phyloP scores from a whole-genome alignment of 495 filamentous ascomycete species.

The Parmelia sp. region DNA sequence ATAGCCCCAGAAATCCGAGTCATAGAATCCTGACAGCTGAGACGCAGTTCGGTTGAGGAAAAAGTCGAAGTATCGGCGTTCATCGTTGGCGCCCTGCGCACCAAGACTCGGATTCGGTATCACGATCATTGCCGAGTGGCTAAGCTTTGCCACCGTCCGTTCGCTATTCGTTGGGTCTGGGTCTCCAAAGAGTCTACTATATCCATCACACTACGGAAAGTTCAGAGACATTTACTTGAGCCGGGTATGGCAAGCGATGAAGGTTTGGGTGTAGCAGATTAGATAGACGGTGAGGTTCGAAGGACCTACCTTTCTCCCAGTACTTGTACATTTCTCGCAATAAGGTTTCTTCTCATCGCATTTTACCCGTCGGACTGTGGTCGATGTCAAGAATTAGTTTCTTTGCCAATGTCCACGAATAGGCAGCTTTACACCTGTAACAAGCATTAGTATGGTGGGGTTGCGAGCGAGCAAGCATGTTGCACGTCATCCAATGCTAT shows the following conservation, averaged over 20 bases:
- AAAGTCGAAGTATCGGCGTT: slow-evolving; percentile 53
- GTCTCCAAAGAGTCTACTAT: background rate
- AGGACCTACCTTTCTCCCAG: slow-evolving; percentile 37
- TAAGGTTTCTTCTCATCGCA: slow-evolving; percentile 51
- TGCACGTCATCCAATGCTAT: background rate
- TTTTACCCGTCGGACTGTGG: slow-evolving; percentile 45
- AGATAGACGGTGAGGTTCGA: slow-evolving; percentile 12
- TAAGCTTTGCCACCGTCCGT: slow-evolving; percentile 6
- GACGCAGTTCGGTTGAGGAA: slow-evolving; percentile 51
- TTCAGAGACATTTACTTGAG: background rate
- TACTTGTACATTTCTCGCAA: slow-evolving; percentile 42
- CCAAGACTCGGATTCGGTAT: slow-evolving; percentile 13
- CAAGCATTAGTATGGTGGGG: background rate
- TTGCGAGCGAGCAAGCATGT: background rate
- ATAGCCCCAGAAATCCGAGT: slow-evolving; percentile 55
- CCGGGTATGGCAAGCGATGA: background rate
- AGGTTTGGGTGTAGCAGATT: background rate
- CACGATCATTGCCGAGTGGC: background rate
- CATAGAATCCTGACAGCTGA: slow-evolving; percentile 57
- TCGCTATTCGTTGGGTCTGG: background rate
- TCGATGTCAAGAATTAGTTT: background rate
- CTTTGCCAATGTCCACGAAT: background rate
- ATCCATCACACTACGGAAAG: background rate
- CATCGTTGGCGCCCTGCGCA: slow-evolving; percentile 23
- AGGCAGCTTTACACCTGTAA: slow-evolving; percentile 19